Percentiles rank a stretch among this genome's conserved stretches.
Evolutionary conservation across 2,329 filamentous ascomycete genomes (phyloP).

Genomic region (Colletotrichum simmondsii): DNA sequence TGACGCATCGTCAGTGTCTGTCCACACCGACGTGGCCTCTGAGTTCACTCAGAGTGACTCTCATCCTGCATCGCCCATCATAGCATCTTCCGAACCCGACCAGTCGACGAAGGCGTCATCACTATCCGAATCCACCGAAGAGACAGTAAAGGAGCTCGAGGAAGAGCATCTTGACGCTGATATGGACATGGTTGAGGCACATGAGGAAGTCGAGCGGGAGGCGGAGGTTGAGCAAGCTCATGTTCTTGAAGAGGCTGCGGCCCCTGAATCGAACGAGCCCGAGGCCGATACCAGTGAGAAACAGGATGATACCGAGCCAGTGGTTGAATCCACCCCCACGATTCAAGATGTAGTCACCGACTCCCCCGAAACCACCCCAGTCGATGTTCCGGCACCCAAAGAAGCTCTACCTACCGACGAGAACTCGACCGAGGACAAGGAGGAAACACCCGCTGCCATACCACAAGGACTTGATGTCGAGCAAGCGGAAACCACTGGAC

Average conservation of each 20-base stretch:
- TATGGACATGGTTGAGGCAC: conserved; percentile 25
- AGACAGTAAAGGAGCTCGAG: conserved; percentile 59
- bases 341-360: not conserved
- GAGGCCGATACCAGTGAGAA: conserved; percentile 17
- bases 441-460: not conserved
- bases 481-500: not conserved
- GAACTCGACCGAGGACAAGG: not conserved
- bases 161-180: conserved; percentile 32
- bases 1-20: conserved; percentile 53
- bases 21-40: conserved; percentile 57
- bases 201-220: conserved; percentile 32
- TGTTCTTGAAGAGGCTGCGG: not conserved
- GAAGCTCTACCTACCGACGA: conserved; percentile 33
- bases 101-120: conserved; percentile 73
- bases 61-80: conserved; percentile 65
- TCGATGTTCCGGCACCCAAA: not conserved
- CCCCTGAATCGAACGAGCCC: not conserved
- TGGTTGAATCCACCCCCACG: not conserved
- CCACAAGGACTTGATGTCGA: not conserved
- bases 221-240: not conserved
- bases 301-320: conserved; percentile 35
- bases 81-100: conserved; percentile 63
- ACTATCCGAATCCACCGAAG: conserved; percentile 71
- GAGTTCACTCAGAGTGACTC: conserved; percentile 65
- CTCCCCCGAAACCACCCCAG: not conserved